Evolutionary conservation across 768 basidiomycete species (phyloP), one percentile per base, ranked within the genome.

Genomic region (Tricholoma hemisulphureum): DNA sequence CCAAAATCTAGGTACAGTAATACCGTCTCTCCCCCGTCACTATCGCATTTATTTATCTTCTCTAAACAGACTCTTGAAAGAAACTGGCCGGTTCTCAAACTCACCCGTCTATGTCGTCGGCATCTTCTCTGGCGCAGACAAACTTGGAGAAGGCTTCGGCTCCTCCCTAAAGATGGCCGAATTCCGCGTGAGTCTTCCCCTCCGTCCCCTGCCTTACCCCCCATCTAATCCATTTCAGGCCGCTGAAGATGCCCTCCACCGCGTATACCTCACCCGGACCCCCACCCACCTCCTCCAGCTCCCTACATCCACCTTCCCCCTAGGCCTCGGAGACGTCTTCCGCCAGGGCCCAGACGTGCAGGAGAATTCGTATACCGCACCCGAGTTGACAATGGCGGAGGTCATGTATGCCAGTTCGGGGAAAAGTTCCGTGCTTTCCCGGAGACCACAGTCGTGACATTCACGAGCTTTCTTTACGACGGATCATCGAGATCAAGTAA

Each of bases 101-200:
- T 88, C 93, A 3, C 95, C 97, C 1, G 82, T 95, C 35, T 99
- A 90, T 71, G 89, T 97, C n/a, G 89, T 96, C n/a, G 97, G 94
- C 16, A 89, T 97, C 58, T 98, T 84, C 70, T 91, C 86, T 21
- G 93, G 86, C 37, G 78, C 74, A 57, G 91, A 84, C 69, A 84
- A 97, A 72, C 83, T 99, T 2, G 93, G 95, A 5, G 95, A 99
- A 73, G 95, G 95, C 13, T 93, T 95, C 67, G 97, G 97, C 53
- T 88, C 85, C 63, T 95, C 92, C 2, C 75, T 98, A 55, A 87
- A 84, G 71, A 98, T 98, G 96, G 94, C 94, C 14, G 94, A 98
- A 73, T 95, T 84, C 74, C 80, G 96, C 57, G 94, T 93, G 72
- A 53, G 84, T 73, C 18, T 20, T 24, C 37, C 32, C 16, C 54